These are phyloP conservation scores for Beta corolliflora DNA, from an alignment of 179 eudicot species.

Conservation along the genomic window DNA sequence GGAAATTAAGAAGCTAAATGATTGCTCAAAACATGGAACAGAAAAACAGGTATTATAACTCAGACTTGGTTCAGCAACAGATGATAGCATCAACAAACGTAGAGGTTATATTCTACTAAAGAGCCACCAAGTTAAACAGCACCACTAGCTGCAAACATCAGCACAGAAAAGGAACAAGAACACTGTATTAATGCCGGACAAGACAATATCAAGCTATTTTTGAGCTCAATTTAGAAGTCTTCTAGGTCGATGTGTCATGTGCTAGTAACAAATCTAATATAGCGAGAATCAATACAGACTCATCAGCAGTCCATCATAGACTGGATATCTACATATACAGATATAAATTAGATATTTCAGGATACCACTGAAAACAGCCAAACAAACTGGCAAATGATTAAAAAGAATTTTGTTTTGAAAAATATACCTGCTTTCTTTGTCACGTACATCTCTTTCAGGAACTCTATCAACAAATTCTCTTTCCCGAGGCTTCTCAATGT, in stretches of 20 bases:
- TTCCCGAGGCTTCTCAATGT: conserved; percentile 41
- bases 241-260: background rate
- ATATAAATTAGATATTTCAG: background rate
- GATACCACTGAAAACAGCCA: background rate
- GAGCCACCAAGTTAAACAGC: background rate
- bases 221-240: background rate
- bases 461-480: conserved; percentile 47
- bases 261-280: background rate
- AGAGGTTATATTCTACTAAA: no score
- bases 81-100: background rate
- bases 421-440: conserved; percentile 39
- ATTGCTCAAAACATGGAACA: background rate
- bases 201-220: background rate
- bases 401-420: background rate
- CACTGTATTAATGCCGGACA: background rate
- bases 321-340: background rate
- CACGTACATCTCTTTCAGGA: conserved; percentile 34
- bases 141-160: background rate
- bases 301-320: background rate
- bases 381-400: background rate
- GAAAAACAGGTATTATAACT: conserved; percentile 2
- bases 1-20: background rate
- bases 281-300: background rate
- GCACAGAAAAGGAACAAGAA: background rate
- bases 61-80: background rate